A percentile compares a stretch with the other conserved stretches of the same genome.
Conservation (phyloP, 129 eudicot genomes). For the Gnaphalium uliginosum region DNA sequence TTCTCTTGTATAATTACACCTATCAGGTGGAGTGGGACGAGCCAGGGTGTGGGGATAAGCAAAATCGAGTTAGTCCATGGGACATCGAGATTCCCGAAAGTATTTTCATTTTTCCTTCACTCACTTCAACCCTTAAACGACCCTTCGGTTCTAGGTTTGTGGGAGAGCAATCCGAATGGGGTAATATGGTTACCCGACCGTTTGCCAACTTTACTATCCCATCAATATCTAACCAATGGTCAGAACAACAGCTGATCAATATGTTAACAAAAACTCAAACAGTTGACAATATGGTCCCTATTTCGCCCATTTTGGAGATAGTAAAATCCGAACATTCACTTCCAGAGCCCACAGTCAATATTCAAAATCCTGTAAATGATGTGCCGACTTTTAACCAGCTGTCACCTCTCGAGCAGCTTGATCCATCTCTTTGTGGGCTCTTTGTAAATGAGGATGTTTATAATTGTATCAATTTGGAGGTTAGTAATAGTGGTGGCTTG, state of each 20-base stretch:
- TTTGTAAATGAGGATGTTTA: constrained; percentile 44
- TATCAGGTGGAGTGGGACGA: constrained; percentile 89
- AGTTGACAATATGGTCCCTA: constrained; percentile 14
- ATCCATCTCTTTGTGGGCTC: constrained; percentile 40
- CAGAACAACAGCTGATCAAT: background rate
- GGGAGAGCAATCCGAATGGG: constrained; percentile 67
- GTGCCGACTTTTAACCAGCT: constrained; percentile 19
- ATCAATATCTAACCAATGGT: constrained; percentile 15
- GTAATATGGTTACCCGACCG: constrained; percentile 44
- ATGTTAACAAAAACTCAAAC: constrained; percentile 41
- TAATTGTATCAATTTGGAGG: constrained; percentile 66
- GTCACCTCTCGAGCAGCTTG: constrained; percentile 41
- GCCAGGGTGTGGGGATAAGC: constrained; percentile 69
- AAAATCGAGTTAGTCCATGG: constrained; percentile 76
- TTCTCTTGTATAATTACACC: background rate
- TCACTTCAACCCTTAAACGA: constrained; percentile 72
- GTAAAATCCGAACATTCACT: constrained; percentile 23
- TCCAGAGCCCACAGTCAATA: constrained; percentile 22
- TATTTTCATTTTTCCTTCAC: constrained; percentile 73
- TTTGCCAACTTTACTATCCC: constrained; percentile 39
- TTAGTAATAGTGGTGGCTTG: constrained; percentile 48
- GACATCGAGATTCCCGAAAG: constrained; percentile 89
- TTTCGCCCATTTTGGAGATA: constrained; percentile 21
- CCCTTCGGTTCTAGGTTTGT: constrained; percentile 45
- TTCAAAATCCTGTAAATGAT: constrained; percentile 37